Base-by-base conservation (phyloP, 345 rosid genomes). In the Syzygium jambos region DNA sequence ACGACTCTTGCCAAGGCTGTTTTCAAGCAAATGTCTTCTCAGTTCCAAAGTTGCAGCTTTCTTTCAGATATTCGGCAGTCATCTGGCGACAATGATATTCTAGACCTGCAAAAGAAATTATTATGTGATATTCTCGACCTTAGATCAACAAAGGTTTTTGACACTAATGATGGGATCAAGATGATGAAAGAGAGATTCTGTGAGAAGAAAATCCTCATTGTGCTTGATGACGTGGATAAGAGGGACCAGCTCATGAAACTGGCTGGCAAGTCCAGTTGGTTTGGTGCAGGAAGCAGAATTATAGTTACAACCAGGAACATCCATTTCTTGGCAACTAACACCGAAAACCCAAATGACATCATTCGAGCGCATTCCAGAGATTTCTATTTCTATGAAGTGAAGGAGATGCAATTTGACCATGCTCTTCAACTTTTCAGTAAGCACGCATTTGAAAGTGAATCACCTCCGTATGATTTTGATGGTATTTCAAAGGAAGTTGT, bases 31-130 rank as follows among this genome's bases (percentile, higher is more conserved):
- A 15, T 87, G 25, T 63, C 11, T 38, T 14, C 65, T 12, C 30
- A 51, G 14, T 91, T 86, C 85, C n/a, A 56, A 56, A 86, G 85
- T n/a, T 59, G 90, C 54, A 73, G 91, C 88, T 90, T 90, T 80
- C 85, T 89, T 16, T 52, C 77, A 17, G 59, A 89, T 84, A 87
- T 90, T 43, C 54, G 86, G 22, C 85, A 84, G 12, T 34, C 52
- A 8, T 46, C 80, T 6, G n/a, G 22, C 17, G 61, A 52, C 23
- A 54, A 68, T 9, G 88, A 90, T 56, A 80, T 87, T n/a, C 15
- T 54, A 19, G 30, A 86, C 23, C 57, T 88, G 51, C 90, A 88
- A 34, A 83, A 59, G 85, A 52, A 88, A 52, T 87, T 90, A 38
- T 65, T 87, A 15, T 41, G 63, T 4, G 87, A 90, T 54, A 68